Evolutionary conservation across 2,329 filamentous ascomycete species (phyloP).

Genomic region (Xylaria sp.): DNA sequence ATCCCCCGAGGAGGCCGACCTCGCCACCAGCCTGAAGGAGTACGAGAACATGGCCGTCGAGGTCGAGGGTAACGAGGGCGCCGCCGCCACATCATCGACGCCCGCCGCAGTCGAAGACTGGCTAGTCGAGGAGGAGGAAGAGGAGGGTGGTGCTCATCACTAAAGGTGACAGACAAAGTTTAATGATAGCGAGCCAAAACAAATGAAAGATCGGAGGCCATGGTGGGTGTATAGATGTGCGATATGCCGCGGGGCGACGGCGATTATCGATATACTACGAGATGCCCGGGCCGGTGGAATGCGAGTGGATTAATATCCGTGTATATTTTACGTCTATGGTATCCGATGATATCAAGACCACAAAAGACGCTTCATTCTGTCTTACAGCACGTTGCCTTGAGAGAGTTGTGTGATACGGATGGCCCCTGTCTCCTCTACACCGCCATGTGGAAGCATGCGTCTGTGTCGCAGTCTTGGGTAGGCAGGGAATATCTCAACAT

Average conservation of each 20-base stretch:
- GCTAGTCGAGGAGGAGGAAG: constrained; percentile 83
- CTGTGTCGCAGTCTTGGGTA: background rate
- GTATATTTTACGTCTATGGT: constrained; percentile 54
- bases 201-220: background rate
- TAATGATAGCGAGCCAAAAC: constrained; percentile 20
- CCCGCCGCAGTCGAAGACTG: constrained; percentile 73
- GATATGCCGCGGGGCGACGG: constrained; percentile 27
- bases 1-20: constrained; percentile 93
- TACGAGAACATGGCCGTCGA: constrained; percentile 96
- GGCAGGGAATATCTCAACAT: background rate
- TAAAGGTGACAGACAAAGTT: constrained; percentile 49
- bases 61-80: constrained; percentile 84
- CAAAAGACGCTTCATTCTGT: constrained; percentile 43
- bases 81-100: constrained; percentile 67
- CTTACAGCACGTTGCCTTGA: constrained; percentile 9
- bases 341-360: constrained; percentile 43
- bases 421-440: background rate
- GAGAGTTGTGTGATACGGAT: constrained; percentile 12
- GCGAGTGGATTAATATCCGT: constrained; percentile 51
- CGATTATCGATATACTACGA: constrained; percentile 26
- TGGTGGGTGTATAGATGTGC: constrained; percentile 7
- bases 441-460: background rate
- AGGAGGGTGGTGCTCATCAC: constrained; percentile 62
- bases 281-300: constrained; percentile 15
- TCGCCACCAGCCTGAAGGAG: constrained; percentile 89